These are phyloP conservation scores for Coniochaeta sp. DNA, from an alignment of 2,329 filamentous ascomycete species.

Conservation along the genomic window DNA sequence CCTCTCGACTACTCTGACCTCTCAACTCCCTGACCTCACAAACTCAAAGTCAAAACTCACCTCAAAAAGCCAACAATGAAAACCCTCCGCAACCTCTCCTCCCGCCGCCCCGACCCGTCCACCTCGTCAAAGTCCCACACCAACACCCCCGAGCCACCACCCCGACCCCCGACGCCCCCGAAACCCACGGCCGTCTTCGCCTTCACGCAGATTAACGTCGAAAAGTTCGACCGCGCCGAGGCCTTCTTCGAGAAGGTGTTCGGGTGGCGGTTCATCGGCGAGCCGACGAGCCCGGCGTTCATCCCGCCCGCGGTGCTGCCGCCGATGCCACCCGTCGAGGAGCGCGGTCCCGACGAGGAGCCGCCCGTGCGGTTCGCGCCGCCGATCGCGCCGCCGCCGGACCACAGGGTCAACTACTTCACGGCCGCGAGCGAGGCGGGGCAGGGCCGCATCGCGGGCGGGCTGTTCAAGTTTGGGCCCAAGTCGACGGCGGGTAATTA, in stretches of 20 bases:
- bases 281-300: background rate
- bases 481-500: background rate
- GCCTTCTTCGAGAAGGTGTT: background rate
- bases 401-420: slow-evolving; percentile 1
- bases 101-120: background rate
- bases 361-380: background rate
- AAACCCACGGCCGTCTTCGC: background rate
- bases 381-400: background rate
- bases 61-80: background rate
- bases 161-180: background rate
- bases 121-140: background rate
- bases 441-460: background rate
- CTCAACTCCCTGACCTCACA: too few species aligned
- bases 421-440: background rate
- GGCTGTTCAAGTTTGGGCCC: background rate
- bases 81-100: background rate
- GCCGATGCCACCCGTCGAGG: background rate
- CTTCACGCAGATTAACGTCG: slow-evolving; percentile 2
- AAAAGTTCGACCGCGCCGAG: slow-evolving; percentile 1
- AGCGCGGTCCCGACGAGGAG: background rate
- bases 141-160: background rate
- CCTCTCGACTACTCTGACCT: too few species aligned
- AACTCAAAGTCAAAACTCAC: background rate
- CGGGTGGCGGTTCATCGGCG: background rate
- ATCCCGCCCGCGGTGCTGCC: background rate